These are phyloP conservation scores for Talaromyces islandicus DNA, from an alignment of 2,329 filamentous ascomycete species.

Conservation along the genomic window DNA sequence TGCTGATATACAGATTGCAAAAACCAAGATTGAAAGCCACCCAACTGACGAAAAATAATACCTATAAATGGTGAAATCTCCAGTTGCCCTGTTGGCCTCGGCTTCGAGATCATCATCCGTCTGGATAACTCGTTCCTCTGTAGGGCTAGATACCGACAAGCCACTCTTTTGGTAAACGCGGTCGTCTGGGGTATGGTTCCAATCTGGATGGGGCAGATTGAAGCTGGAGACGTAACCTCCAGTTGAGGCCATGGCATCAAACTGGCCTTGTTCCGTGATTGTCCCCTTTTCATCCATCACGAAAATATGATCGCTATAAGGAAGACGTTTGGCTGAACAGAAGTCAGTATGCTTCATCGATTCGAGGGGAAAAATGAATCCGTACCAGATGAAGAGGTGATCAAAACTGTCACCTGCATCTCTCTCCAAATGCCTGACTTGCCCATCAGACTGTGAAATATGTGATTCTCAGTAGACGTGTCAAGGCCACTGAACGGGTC, in stretches of 20 bases:
- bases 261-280: conserved; percentile 38
- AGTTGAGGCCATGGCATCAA: conserved; percentile 27
- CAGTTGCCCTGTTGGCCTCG: conserved; percentile 26
- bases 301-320: conserved; percentile 38
- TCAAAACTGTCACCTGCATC: conserved; percentile 9
- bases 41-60: conserved; percentile 36
- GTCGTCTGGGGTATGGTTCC: conserved; percentile 19
- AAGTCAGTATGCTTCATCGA: not conserved
- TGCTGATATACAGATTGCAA: conserved; percentile 30
- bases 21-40: conserved; percentile 27
- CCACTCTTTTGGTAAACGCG: conserved; percentile 6
- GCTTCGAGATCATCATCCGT: conserved; percentile 18
- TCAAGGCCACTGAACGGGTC: conserved; percentile 14
- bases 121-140: conserved; percentile 8
- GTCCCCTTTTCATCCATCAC: conserved; percentile 32
- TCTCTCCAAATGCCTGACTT: conserved; percentile 10
- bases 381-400: conserved; percentile 13
- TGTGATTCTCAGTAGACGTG: conserved; percentile 12
- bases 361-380: not conserved
- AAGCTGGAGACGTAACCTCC: conserved; percentile 39
- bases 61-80: conserved; percentile 39
- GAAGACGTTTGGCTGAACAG: conserved; percentile 30
- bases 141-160: conserved; percentile 7
- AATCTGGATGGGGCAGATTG: conserved; percentile 26
- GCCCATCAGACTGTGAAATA: conserved; percentile 13